Percentiles rank a stretch among this genome's conserved stretches.
Conservation (phyloP, 2,329 filamentous ascomycete genomes). For the Fusarium pseudocircinatum region DNA sequence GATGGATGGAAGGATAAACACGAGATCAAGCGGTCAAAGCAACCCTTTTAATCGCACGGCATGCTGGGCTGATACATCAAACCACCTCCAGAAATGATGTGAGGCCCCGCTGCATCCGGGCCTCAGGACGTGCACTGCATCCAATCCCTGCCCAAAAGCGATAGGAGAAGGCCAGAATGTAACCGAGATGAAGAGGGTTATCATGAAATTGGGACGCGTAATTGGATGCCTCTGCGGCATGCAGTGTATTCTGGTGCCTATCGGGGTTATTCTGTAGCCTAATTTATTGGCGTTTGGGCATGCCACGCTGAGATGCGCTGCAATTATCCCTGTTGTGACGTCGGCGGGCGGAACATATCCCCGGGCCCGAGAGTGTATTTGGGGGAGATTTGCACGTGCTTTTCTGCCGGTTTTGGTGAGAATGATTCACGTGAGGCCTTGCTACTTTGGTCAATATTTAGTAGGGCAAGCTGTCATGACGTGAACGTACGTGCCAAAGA, state of each 20-base stretch:
- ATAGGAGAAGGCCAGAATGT: background rate
- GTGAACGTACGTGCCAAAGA: too few species aligned
- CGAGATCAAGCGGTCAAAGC: slow-evolving; percentile 31
- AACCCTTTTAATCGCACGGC: background rate
- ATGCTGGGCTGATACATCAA: slow-evolving; percentile 14
- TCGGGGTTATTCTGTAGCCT: slow-evolving; percentile 9
- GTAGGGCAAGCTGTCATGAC: too few species aligned
- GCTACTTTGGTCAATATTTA: background rate
- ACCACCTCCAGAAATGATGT: slow-evolving; percentile 23
- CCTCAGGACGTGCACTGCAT: background rate
- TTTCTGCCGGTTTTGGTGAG: background rate
- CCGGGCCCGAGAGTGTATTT: background rate
- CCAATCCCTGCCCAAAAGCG: slow-evolving; percentile 7
- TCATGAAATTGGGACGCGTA: slow-evolving; percentile 5
- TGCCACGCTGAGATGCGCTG: slow-evolving; percentile 12
- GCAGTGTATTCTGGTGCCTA: slow-evolving; percentile 3
- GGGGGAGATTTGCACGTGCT: background rate
- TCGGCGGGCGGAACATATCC: background rate
- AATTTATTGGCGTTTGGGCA: slow-evolving; percentile 15
- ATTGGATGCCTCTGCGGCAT: slow-evolving; percentile 1
- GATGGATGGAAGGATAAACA: background rate
- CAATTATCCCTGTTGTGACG: background rate
- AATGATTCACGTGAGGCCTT: background rate
- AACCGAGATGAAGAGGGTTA: background rate
- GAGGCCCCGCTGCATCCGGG: slow-evolving; percentile 26